Evolutionary conservation across 306 rosid genomes (phyloP), one percentile per base, ranked within the genome.

Genomic region (Astragalus membranaceus): DNA sequence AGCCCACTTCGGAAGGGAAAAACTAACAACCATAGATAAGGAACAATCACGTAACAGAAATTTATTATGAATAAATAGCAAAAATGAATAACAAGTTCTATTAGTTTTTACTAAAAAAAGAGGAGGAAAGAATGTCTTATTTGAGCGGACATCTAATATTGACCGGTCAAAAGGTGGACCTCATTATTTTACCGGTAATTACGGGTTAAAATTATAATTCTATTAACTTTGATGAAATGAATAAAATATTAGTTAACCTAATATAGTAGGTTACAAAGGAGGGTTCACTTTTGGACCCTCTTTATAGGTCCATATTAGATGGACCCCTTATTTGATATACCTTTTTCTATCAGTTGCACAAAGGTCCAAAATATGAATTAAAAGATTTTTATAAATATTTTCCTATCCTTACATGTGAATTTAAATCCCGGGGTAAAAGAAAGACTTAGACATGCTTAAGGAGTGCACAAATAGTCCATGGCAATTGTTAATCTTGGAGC

Each of bases 1-100:
- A 42, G 56, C 61, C 76, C 33, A 51, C 12, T 10, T 54, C 39
- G 55, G 15, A 73, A 60, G 69, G 69, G 47, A 64, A 36, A 12
- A 14, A 59, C 65, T 35, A 35, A 37, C 35, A 59, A 42, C 13
- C 35, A 58, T 4, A 7, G 7, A 58, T 70, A 70, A 69, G 43
- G 41, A 14, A 39, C 44, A 55, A 75, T 69, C 23, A 26, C 15
- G 33, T 7, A 20, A 49, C 9, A 8, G 26, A 43, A 74, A 43
- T 12, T 46, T n/a, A 20, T 46, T 17, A 56, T 46, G 44, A 32
- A 74, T 8, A 6, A 49, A 49, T 49, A 49, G 55, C 15, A 7
- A 20, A n/a, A 50, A 42, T 29, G 10, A 49, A 46, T 7, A 66
- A 10, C 13, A 33, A n/a, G 16, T 74, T 64, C 14, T 29, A 64